Evolutionary conservation across 83 land plant genomes (phyloP), one percentile per base, ranked within the genome.

Genomic region (Picea abies): DNA sequence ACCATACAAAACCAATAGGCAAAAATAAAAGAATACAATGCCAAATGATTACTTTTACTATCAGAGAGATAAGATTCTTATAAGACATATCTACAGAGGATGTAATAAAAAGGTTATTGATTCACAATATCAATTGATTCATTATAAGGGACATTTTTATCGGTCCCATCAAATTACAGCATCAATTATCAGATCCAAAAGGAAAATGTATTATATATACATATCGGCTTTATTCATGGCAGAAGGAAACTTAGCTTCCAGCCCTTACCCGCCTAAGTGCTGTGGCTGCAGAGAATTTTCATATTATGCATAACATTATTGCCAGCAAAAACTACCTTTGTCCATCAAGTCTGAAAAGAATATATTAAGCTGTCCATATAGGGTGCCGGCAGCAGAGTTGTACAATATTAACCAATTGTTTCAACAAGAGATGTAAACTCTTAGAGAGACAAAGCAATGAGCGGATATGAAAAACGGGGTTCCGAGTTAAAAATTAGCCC

Each of bases 391-490:
- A 44, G 56, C 11, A 41, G 25, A 20, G 47, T 44, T 9, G 52
- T 23, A n/a, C 49, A 20, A 44, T 73, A 44, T 20, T 44, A 39
- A 44, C 44, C 47, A 39, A 44, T 73, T 73, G 73, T 73, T 73
- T 73, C 77, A 44, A 23, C 44, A 44, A 32, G 77, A 73, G 26
- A 8, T 73, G 56, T 39, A 44, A 73, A 11, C 32, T 20, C 23
- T 39, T 41, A 41, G 76, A 44, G 77, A 47, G 47, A 73, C 56
- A 39, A 20, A 73, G 47, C 56, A 73, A 73, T 73, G 56, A 44
- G 26, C 12, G 32, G 20, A 4, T 73, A 22, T 73, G 15, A 2
- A 73, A 39, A 19, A 39, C 25, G 22, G 11, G 41, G 41, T 4
- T 20, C 20, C 52, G 22, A 39, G 77, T 20, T 73, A 2, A 11